Base-by-base conservation (phyloP, 352 stramenopile genomes). In the Aphanomyces stellatus region DNA sequence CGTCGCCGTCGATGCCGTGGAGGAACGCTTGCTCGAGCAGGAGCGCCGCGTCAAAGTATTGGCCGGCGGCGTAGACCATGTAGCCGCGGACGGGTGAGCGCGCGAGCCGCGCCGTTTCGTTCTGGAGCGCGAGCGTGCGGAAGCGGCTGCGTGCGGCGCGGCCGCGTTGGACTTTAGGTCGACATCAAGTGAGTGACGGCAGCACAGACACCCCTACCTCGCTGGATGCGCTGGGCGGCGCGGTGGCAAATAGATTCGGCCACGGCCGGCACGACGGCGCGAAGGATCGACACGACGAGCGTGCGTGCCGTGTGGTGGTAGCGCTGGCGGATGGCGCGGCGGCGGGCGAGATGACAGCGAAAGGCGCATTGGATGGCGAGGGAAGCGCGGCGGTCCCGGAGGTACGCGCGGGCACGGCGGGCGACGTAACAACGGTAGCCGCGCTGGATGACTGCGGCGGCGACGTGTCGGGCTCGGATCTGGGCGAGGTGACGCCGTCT, bases 1-100 rank as follows among this genome's bases (percentile, higher is more conserved):
- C 4, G n/a, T 49, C 33, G 15, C 42, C 42, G 34, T 24, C 22
- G 46, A 28, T 37, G 22, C 30, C 49, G 49, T 34, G 19, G 27
- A 56, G 24, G n/a, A 67, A 67, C 17, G 40, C 37, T n/a, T 67
- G 60, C 33, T 67, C 60, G 7, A 67, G 48, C 3, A 67, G 13
- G n/a, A 67, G 60, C 19, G 60, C 40, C 1, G 60, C 60, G 11
- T 67, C 60, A 25, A 43, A 67, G 49, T 59, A 67, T 15, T 7
- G 3, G 5, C 48, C 37, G 8, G 8, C 19, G 13, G 43, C 49
- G 49, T 67, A 67, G 28, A 67, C 46, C 5, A 42, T 5, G 24
- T 57, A 57, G 8, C 60, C 60, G 2, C 60, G 60, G 4, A 15
- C 28, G 15, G 60, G 60, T 8, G n/a, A 22, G 11, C 24, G 30